Conservation (phyloP, 176 grass and related monocot species). For the Carex littledalei region DNA sequence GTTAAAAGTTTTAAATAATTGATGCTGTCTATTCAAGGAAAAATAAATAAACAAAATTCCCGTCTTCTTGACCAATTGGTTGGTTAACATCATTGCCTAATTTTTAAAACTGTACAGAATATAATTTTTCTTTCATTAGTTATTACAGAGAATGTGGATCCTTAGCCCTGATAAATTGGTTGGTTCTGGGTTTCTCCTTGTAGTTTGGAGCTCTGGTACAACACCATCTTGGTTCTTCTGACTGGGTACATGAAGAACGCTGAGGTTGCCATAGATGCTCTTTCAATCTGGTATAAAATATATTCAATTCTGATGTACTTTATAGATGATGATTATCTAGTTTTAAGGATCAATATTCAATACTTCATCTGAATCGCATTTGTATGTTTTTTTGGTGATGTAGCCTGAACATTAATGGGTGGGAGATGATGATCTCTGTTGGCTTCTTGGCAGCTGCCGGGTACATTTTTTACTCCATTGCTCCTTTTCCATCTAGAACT, state of each 20-base stretch:
- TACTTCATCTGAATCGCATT: background rate
- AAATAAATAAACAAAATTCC: background rate
- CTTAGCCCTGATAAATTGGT: background rate
- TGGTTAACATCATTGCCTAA: background rate
- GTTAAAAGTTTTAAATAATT: background rate
- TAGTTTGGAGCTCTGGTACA: constrained; percentile 92
- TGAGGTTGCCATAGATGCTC: constrained; percentile 74
- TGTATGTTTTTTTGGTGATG: background rate
- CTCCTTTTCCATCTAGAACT: constrained; percentile 4
- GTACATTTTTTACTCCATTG: constrained; percentile 19
- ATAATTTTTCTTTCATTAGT: background rate
- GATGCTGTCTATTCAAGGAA: background rate
- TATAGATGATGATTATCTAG: background rate
- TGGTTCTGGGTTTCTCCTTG: background rate
- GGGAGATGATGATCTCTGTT: constrained; percentile 89
- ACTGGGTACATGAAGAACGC: constrained; percentile 78
- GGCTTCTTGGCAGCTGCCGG: constrained; percentile 66
- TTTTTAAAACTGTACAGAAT: background rate
- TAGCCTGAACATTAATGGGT: constrained; percentile 94
- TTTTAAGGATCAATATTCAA: background rate
- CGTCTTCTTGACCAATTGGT: background rate
- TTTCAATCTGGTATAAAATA: constrained; percentile 73
- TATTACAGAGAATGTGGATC: background rate
- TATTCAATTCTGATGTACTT: background rate
- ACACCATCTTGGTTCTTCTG: constrained; percentile 65